Conservation (phyloP, 2,329 filamentous ascomycete genomes). For the Fusarium torreyae region DNA sequence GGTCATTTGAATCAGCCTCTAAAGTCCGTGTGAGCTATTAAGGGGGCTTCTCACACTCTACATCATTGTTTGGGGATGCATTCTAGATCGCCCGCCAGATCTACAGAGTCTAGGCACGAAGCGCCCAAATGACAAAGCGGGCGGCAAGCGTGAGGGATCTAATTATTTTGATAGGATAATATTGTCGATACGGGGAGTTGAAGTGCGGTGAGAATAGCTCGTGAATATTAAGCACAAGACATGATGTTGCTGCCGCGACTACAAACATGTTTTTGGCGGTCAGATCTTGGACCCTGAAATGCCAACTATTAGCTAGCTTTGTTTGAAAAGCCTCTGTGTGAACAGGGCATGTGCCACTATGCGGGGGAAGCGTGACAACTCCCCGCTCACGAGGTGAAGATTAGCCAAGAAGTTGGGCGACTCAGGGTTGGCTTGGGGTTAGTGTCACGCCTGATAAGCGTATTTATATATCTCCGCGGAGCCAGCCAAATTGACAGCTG, state of each 20-base stretch:
- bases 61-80: not conserved
- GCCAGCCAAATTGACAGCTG: no score
- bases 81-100: not conserved
- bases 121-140: no score
- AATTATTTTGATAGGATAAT: no score
- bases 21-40: not conserved
- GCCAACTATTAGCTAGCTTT: not conserved
- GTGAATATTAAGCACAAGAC: not conserved
- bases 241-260: not conserved
- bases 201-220: not conserved
- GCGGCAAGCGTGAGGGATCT: not conserved
- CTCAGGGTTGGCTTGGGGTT: no score
- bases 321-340: not conserved
- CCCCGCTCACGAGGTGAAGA: not conserved
- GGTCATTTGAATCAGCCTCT: not conserved
- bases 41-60: not conserved
- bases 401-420: not conserved
- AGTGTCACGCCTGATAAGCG: not conserved
- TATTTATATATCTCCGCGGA: conserved; percentile 3
- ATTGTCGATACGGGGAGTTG: not conserved
- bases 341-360: not conserved
- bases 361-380: not conserved
- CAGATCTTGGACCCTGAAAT: not conserved
- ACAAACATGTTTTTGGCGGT: not conserved
- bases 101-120: no score